Base-by-base conservation (phyloP, 805 yeast genomes). In the Ogataea populi-albae region DNA sequence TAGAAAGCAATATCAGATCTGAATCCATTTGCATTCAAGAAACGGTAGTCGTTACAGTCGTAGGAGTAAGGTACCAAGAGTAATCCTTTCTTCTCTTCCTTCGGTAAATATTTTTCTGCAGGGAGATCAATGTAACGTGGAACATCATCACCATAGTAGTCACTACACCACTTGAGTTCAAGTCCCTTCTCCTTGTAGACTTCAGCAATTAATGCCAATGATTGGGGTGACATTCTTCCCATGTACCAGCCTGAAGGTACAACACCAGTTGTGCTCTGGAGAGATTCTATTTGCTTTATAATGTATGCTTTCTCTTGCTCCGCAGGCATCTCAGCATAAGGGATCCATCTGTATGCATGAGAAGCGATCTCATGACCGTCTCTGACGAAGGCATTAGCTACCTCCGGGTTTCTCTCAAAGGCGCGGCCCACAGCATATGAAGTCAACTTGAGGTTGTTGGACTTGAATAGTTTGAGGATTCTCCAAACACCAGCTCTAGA, bases 341-440 rank as follows among this genome's bases (percentile, higher is more conserved):
- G 60, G 37, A 59, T 51, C 69, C 68, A 64, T 37, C 69, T 50
- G 37, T 56, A 54, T 10, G 64, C 64, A 37, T 64, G 69, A 15
- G 63, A 59, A 11, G 65, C 66, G 27, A 64, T 60, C 39, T 64
- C 68, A 44, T 61, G 66, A 10, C 68, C 69, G 21, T 53, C 66
- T 30, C 61, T 54, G 21, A 55, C 58, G 35, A 61, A 52, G 1
- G 65, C 68, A 23, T 53, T 52, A 15, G 58, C 66, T 7, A 60
- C 61, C 11, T 47, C 59, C 6, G 58, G 59, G 30, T 61, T 53
- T 34, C 49, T 47, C 32, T 55, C 61, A 20, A 64, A 51, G n/a
- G 69, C 69, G 32, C 61, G 62, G 8, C 66, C 69, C 34, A 65
- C 68, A 18, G 62, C 69, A 39, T 57, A 62, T 5, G 61, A 52